Base-by-base conservation (phyloP, 208 protist species). In the Crithidia thermophila region DNA sequence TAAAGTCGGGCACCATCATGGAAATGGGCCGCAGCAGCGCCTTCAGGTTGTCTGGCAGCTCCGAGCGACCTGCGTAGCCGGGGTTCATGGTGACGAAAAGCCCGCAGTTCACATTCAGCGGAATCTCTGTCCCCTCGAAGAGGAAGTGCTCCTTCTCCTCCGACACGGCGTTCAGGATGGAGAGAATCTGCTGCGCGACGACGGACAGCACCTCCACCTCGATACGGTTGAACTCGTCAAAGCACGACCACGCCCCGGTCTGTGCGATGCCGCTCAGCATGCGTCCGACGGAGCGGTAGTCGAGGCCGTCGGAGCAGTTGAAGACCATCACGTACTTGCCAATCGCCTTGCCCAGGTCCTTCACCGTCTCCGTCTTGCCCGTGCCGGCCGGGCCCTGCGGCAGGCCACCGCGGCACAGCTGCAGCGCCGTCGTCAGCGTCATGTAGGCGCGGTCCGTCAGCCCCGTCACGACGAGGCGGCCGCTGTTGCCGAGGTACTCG, bases 21-120 rank as follows among this genome's bases (percentile, higher is more conserved):
- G 98, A 96, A 30, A 99, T 97, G 37, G 98, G 98, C n/a, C 98
- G 90, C 52, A 99, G 90, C 37, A 99, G 79, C 10, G 94, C 94
- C 79, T 99, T 99, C 20, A 99, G 86, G 85, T 99, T 99, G 77
- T 99, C 98, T 7, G 98, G 98, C 36, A 99, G 86, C 81, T 99
- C 97, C 7, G 97, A 98, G 43, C 98, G 94, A 21, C 98, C 98
- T 16, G 98, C 98, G 85, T 99, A 99, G 53, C 98, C 96, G 45
- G 98, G 98, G 79, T 99, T 99, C 98, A 99, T 99, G 18, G 98
- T 99, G 11, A 99, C 97, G 78, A 99, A 99, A 36, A 99, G 93
- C 67, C 97, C 98, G 81, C 92, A 98, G 58, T 95, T 98, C 66
- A 82, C 69, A 57, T 98, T 98, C n/a, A 99, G 89, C 30, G 82